Conservation (phyloP, 2,329 filamentous ascomycete species). For the Aschersonia sp. region DNA sequence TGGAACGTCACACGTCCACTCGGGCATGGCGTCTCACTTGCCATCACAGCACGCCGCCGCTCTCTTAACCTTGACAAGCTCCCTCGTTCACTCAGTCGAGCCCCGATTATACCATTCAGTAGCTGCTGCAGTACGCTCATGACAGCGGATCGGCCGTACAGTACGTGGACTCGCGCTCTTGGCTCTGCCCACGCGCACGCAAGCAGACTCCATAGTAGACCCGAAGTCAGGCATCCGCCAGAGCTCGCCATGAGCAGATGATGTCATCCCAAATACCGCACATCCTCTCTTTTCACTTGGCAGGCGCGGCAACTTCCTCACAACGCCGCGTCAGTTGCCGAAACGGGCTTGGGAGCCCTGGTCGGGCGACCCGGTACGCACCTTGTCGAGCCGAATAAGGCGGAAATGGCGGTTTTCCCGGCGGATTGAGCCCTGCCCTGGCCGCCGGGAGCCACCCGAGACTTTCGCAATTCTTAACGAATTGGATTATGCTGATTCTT, state of each 20-base stretch:
- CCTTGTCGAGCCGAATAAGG: background rate
- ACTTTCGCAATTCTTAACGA: background rate
- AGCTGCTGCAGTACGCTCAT: too few species aligned
- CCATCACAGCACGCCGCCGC: too few species aligned
- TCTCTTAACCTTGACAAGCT: too few species aligned
- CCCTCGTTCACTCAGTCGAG: too few species aligned
- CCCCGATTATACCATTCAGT: too few species aligned
- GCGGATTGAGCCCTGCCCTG: background rate
- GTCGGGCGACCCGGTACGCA: background rate
- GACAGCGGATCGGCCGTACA: too few species aligned
- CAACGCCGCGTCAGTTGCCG: background rate
- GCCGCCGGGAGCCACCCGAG: too few species aligned
- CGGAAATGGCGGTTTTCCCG: background rate
- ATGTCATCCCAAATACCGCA: background rate
- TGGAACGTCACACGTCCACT: too few species aligned
- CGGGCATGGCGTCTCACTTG: too few species aligned
- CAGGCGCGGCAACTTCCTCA: background rate
- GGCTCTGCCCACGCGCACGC: background rate
- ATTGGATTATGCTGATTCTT: background rate
- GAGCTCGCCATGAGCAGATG: background rate
- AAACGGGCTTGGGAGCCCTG: background rate
- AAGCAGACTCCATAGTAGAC: background rate
- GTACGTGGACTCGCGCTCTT: too few species aligned
- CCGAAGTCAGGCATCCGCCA: background rate
- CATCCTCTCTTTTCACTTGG: background rate